Evolutionary conservation across 1,284 basidiomycete species (phyloP), one percentile per base, ranked within the genome.

Genomic region (Boletus smithii): DNA sequence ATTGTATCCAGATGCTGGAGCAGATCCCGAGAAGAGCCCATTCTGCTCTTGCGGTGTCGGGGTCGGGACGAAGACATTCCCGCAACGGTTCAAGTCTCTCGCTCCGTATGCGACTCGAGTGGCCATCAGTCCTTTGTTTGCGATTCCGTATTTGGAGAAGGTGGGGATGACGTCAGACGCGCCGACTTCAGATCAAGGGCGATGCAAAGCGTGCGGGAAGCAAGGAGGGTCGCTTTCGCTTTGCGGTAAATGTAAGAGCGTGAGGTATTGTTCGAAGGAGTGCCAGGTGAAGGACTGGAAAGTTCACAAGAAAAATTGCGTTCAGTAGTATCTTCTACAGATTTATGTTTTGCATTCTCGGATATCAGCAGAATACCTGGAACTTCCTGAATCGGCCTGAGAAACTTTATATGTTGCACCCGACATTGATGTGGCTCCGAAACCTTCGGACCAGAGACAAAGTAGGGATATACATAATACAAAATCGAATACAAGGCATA

Each of bases 21-120:
- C 47, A 3, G 66, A 69, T 27, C 48, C 60, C 1, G 60, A 51
- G 0, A 57, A 60, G 18, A 63, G 58, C 23, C 72, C 75, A 0
- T 63, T 79, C 14, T 81, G 79, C 55, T 62, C 62, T 0, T 81
- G 79, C 44, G 79, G 79, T 1, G 53, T 61, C 20, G 77, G 78
- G 0, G 60, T 70, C 24, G 68, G 72, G 43, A 44, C 51, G 17
- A 69, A 65, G 2, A 48, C 46, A 3, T 58, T 76, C 32, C 55
- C 53, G 1, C 53, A 56, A 4, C 39, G 20, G 14, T 57, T 62
- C 14, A 59, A 59, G 37, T 22, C 42, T 0, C 55, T 76, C 8
- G 68, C 68, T 3, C 67, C 70, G 4, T 64, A 69, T 38, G 70
- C 69, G 23, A 79, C 77, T 3, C 65, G 78, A 14, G 59, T 69